phyloP scores from a whole-genome alignment of 306 rosid genomes.

The Styphnolobium japonicum region DNA sequence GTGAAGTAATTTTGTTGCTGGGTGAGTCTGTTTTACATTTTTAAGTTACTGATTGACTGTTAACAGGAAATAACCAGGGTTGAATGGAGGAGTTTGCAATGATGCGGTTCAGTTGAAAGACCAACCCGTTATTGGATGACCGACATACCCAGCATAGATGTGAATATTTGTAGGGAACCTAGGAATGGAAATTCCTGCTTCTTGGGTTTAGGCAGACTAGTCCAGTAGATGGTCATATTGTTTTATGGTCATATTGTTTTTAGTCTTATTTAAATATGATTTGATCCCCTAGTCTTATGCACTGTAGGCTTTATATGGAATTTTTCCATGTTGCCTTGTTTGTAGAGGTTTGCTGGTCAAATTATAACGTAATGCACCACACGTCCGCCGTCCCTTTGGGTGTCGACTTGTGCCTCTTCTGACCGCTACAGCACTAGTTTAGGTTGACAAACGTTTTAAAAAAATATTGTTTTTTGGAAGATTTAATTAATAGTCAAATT shows the following conservation, averaged over 20 bases:
- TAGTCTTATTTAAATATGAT: conserved; percentile 47
- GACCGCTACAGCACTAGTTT: neutral
- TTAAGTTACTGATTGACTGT: conserved; percentile 5
- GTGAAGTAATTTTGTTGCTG: neutral
- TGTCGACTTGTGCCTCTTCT: neutral
- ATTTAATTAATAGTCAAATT: neutral
- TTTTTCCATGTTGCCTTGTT: conserved; percentile 54
- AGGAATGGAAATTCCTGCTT: conserved; percentile 67
- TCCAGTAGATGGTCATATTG: conserved; percentile 49
- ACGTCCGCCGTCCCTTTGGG: neutral
- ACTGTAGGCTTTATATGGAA: conserved; percentile 66
- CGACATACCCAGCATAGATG: conserved; percentile 45
- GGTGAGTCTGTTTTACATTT: neutral
- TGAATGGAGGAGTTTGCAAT: conserved; percentile 37
- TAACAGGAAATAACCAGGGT: conserved; percentile 69
- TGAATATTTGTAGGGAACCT: conserved; percentile 71
- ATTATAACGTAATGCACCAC: conserved; percentile 15
- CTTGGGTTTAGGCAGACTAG: conserved; percentile 54
- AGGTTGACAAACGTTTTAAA: neutral
- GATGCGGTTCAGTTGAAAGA: conserved; percentile 20
- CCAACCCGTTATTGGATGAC: conserved; percentile 29
- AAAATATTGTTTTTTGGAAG: too few species aligned
- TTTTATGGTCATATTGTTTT: conserved; percentile 66
- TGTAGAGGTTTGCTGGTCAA: conserved; percentile 46
- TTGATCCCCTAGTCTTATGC: conserved; percentile 35